Base-by-base conservation (phyloP, 2,329 filamentous ascomycete genomes). In the Myriosclerotinia scirpicola region DNA sequence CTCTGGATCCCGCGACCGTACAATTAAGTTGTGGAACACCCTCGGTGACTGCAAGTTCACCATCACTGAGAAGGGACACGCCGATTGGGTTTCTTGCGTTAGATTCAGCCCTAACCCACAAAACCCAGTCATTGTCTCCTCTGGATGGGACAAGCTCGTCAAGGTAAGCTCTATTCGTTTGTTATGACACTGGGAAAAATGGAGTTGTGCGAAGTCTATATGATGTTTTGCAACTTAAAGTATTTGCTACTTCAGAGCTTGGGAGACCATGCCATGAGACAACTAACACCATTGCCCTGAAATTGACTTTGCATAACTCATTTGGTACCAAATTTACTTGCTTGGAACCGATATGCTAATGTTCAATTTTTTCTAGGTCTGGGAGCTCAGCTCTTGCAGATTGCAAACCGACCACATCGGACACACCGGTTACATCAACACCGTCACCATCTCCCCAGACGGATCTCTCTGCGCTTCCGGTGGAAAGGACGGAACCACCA, bases 241-340 rank as follows among this genome's bases (percentile, higher is more conserved):
- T 98, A 98, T 98, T 98, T 98, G 95, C 95, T 98, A 98, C 95
- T 99, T 98, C 94, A 97, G 95, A 99, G 93, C 92, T 87, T 80
- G 79, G 79, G 80, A 79, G 78, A 83, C 81, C 81, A 81, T 87
- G 93, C 92, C 82, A 97, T 98, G 95, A 99, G 94, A 99, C 92
- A 88, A 96, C 85, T 83, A 87, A 90, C 90, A 94, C 93, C 91
- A 84, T 86, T 86, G 87, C 86, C 85, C 92, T 96, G 92, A 96
- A 87, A 71, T 63, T 63, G 66, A 67, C 69, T 61, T 70, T 64
- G 69, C 71, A 71, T 70, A 63, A 64, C 64, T 63, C 34, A 67
- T 58, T 70, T 70, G 55, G 54, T 66, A 63, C 58, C 58, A 48
- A 56, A 26, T 20, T 46, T 42, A 55, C 40, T 46, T 44, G 26